Base-by-base conservation (phyloP, 225 moss, liverwort and hornwort genomes). In the Pleurozium schreberi region DNA sequence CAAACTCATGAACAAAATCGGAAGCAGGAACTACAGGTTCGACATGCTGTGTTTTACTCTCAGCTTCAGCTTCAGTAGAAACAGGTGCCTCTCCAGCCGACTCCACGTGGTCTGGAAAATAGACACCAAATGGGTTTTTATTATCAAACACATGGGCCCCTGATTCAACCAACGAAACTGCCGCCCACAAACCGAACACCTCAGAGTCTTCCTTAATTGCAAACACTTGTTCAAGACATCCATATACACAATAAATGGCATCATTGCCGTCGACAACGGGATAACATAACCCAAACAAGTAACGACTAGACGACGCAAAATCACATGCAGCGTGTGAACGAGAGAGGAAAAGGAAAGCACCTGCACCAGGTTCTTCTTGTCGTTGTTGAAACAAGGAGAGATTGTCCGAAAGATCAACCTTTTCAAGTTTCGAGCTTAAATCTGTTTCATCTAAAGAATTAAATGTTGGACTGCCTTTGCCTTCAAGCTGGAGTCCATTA, bases 381-480 rank as follows among this genome's bases (percentile, higher is more conserved):
- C 81, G 90, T 67, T 91, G 93, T 69, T 93, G 91, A 75, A 93
- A 96, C 92, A 92, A 90, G 50, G 95, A 95, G 36, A 93, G 83
- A 70, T 92, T 93, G 82, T 95, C 96, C 87, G 96, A 94, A 73
- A 99, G 84, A 83, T 92, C 95, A 57, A 97, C 88, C 82, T 91
- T 96, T 87, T 94, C 95, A 38, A 99, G 93, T 86, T 95, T 94
- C 38, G 93, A 92, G 53, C 96, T 93, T 80, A 96, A 49, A 42
- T 91, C 94, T 49, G 87, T 77, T 47, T 94, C 96, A 66, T 93
- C 95, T 76, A 90, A 85, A 88, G 91, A 94, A 82, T 86, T 86
- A 65, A 90, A 84, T 25, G 92, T 91, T 71, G 96, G 90, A 84
- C 93, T 93, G 88, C 94, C 93, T 85, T 92, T 89, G 60, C 84